phyloP scores from a whole-genome alignment of 176 grass and related monocot species.

The Cenchrus fungigraminus region DNA sequence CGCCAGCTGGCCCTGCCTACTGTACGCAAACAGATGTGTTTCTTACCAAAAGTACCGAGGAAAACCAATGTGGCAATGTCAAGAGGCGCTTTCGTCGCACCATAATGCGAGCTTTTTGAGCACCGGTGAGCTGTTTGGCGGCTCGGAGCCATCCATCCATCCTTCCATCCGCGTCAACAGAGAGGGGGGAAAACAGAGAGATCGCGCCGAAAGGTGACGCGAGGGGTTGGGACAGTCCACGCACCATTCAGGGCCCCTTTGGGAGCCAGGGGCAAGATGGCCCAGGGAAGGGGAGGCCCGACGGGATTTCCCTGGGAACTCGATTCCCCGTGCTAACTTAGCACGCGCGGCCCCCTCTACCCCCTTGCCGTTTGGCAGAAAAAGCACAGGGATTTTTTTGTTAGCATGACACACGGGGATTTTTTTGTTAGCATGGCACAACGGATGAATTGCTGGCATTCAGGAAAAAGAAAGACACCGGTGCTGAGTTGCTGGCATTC shows the following conservation, averaged over 20 bases:
- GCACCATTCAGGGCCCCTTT: not conserved
- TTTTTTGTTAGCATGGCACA: no score
- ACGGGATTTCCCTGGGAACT: no score
- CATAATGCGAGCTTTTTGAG: not conserved
- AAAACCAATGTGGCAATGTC: not conserved
- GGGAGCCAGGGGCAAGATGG: no score
- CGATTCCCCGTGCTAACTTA: no score
- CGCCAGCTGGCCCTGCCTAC: not conserved
- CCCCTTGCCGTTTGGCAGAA: no score
- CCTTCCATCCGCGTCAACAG: not conserved
- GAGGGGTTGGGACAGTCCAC: constrained; percentile 24
- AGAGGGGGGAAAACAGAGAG: not conserved
- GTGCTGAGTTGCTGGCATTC: no score
- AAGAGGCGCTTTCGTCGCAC: not conserved
- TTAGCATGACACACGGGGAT: no score
- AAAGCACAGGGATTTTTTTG: no score
- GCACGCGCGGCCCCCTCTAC: no score
- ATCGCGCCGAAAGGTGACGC: constrained; percentile 43
- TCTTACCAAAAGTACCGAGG: not conserved
- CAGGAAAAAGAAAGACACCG: no score
- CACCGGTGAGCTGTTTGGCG: constrained; percentile 19
- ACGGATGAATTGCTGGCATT: no score
- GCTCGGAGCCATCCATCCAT: constrained; percentile 14
- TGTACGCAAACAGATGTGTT: not conserved
- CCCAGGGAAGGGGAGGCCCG: no score